A percentile compares a stretch with the other conserved stretches of the same genome.
Evolutionary conservation across 2,329 filamentous ascomycete species (phyloP).

Genomic region (Emergomyces orientalis): DNA sequence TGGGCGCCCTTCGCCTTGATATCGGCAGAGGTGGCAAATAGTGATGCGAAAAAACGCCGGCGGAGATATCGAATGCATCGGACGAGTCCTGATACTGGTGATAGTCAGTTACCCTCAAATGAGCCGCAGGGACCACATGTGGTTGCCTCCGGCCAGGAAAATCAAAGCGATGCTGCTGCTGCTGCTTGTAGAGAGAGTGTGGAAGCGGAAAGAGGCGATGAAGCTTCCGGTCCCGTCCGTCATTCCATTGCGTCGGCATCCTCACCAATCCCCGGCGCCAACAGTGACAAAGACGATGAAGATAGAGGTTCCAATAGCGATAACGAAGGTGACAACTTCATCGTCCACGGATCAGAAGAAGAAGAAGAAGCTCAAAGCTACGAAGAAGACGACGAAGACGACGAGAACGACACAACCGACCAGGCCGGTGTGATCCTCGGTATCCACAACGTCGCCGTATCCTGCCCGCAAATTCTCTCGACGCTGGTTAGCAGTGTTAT

Average conservation of each 20-base stretch:
- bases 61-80: conserved; percentile 31
- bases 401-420: conserved; percentile 54
- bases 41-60: conserved; percentile 57
- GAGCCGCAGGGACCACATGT: conserved; percentile 21
- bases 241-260: background rate
- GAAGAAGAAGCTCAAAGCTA: background rate
- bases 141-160: background rate
- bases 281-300: conserved; percentile 12
- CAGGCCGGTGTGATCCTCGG: conserved; percentile 86
- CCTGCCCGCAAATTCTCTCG: conserved; percentile 82
- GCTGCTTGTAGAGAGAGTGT: background rate
- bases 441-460: conserved; percentile 91
- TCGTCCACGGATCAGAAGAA: conserved; percentile 56
- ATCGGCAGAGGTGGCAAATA: conserved; percentile 77
- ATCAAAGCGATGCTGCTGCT: background rate
- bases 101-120: conserved; percentile 18
- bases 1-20: conserved; percentile 97
- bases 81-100: conserved; percentile 16
- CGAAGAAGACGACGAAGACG: conserved; percentile 20
- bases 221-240: conserved; percentile 13
- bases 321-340: conserved; percentile 29
- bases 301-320: conserved; percentile 19
- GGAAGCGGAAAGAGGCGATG: conserved; percentile 16
- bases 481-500: conserved; percentile 76
- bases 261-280: background rate